A percentile compares a stretch with the other conserved stretches of the same genome.
phyloP scores from a whole-genome alignment of 352 stramenopile species.

The Pythium chondricola region DNA sequence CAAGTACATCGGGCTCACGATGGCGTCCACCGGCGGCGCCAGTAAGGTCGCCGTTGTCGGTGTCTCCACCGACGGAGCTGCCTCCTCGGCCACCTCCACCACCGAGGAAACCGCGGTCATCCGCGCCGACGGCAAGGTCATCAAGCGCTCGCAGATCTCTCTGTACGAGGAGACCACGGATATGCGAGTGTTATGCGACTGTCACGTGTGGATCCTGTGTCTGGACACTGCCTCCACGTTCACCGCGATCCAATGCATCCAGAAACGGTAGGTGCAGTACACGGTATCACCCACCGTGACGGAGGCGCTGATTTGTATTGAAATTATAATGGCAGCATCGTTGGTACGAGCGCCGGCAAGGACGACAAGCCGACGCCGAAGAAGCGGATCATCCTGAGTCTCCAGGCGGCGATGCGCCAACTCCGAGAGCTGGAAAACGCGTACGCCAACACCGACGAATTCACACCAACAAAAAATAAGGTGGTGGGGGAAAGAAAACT shows the following conservation, averaged over 20 bases:
- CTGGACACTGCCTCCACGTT: slow-evolving; percentile 41
- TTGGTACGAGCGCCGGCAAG: slow-evolving; percentile 12
- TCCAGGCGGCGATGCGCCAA: slow-evolving; percentile 55
- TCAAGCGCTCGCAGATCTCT: slow-evolving; percentile 24
- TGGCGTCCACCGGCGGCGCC: slow-evolving; percentile 35
- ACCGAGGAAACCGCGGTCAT: slow-evolving; percentile 18
- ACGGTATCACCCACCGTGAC: too few species aligned
- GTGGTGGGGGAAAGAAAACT: too few species aligned
- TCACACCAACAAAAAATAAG: too few species aligned
- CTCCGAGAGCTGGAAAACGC: slow-evolving; percentile 44
- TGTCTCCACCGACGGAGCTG: slow-evolving; percentile 7
- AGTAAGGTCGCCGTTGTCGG: slow-evolving; percentile 46
- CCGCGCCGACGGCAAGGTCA: slow-evolving; percentile 40
- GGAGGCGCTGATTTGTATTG: too few species aligned
- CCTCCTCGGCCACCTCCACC: not conserved
- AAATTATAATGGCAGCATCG: too few species aligned
- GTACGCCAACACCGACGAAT: slow-evolving; percentile 22
- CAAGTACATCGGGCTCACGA: slow-evolving; percentile 51
- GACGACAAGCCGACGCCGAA: slow-evolving; percentile 21
- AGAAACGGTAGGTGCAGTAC: slow-evolving; percentile 49
- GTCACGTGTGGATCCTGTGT: slow-evolving; percentile 56
- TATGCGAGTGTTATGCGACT: slow-evolving; percentile 32
- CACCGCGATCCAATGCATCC: slow-evolving; percentile 30
- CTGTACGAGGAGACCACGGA: slow-evolving; percentile 39
- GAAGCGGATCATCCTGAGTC: slow-evolving; percentile 49